A percentile compares a stretch with the other conserved stretches of the same genome.
These are phyloP conservation scores for Calocybe cyanea DNA, from an alignment of 768 basidiomycete genomes.

Conservation along the genomic window DNA sequence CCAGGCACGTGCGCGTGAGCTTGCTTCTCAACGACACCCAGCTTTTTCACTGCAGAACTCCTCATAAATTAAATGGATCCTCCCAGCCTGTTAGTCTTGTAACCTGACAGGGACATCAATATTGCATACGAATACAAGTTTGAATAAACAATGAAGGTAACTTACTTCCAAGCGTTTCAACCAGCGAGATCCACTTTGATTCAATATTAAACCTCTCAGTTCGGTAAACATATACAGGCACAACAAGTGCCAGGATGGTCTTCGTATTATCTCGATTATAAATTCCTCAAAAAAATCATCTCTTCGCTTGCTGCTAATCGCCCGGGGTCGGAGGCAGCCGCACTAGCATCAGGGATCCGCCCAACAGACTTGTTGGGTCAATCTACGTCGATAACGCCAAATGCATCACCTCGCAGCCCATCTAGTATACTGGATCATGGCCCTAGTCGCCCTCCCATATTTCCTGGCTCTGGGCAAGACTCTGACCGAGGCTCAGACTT, in stretches of 20 bases:
- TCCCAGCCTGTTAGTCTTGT: constrained; percentile 1
- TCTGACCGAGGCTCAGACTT: constrained; percentile 80
- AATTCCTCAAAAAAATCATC: constrained; percentile 97
- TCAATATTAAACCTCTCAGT: constrained; percentile 45
- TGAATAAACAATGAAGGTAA: constrained; percentile 21
- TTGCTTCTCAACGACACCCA: neutral
- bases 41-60: constrained; percentile 2
- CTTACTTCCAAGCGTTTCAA: neutral
- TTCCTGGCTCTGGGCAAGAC: constrained; percentile 60
- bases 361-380: constrained; percentile 50
- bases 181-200: no score
- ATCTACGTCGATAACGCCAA: constrained; percentile 21
- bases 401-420: constrained; percentile 27
- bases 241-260: constrained; percentile 99
- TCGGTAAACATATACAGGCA: constrained; percentile 95
- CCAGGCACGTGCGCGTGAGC: constrained; percentile 23
- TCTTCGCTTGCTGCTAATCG: constrained; percentile 89
- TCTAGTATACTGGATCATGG: constrained; percentile 35
- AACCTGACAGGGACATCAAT: constrained; percentile 11
- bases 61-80: constrained; percentile 6
- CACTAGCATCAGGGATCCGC: constrained; percentile 78
- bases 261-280: constrained; percentile 94
- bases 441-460: constrained; percentile 51
- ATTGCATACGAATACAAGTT: constrained; percentile 12
- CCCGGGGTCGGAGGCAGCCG: constrained; percentile 86